Evolutionary conservation across 2,329 filamentous ascomycete species (phyloP).

Genomic region (Calonectria honghensis): DNA sequence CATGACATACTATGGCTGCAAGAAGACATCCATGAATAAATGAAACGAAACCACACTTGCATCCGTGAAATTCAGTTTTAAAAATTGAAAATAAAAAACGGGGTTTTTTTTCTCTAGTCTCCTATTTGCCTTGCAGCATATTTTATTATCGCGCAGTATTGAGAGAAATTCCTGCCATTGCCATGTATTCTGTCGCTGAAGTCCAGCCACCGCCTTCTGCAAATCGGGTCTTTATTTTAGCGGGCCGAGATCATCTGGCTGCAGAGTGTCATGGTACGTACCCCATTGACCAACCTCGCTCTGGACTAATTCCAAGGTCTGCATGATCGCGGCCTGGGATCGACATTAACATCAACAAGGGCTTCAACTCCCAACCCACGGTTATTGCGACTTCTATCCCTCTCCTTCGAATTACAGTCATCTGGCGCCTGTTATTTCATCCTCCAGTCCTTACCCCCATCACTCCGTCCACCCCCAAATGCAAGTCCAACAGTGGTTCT

Average conservation of each 20-base stretch:
- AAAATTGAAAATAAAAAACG: neutral
- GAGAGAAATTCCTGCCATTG: neutral
- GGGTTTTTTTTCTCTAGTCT: neutral
- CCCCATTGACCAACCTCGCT: conserved; percentile 39
- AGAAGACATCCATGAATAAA: neutral
- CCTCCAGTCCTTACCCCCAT: neutral
- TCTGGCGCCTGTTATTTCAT: neutral
- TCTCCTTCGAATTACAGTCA: neutral
- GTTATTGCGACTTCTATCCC: conserved; percentile 22
- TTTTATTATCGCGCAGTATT: neutral
- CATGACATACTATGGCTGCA: neutral
- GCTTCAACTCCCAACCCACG: conserved; percentile 28
- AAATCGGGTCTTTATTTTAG: conserved; percentile 42
- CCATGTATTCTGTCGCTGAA: neutral
- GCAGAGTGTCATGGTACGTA: conserved; percentile 43
- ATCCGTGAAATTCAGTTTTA: neutral
- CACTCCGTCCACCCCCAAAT: conserved; percentile 41
- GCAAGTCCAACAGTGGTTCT: conserved; percentile 48
- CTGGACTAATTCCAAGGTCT: conserved; percentile 49
- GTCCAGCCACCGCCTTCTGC: neutral
- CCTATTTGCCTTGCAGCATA: neutral
- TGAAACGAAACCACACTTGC: neutral
- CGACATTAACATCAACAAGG: conserved; percentile 38
- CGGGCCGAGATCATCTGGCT: conserved; percentile 26
- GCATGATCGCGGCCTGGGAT: conserved; percentile 49